A percentile compares a stretch with the other conserved stretches of the same genome.
phyloP scores from a whole-genome alignment of 108 stramenopile genomes.

The Fistulifera pelliculosa region DNA sequence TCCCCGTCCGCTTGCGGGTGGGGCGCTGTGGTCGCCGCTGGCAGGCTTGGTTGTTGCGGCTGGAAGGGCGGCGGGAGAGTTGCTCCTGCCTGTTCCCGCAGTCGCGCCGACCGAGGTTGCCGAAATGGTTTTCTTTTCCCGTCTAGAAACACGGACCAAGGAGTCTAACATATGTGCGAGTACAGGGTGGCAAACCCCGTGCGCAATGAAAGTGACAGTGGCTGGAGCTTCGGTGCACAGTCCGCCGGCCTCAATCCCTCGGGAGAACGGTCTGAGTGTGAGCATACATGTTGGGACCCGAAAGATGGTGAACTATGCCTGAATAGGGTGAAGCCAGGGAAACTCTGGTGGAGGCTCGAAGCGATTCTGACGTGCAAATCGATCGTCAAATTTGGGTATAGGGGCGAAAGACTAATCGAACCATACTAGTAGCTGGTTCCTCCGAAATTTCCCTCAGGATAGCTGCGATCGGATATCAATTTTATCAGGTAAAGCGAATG shows the following conservation, averaged over 20 bases:
- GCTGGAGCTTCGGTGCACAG: conserved; percentile 56
- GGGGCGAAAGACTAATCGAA: conserved; percentile 98
- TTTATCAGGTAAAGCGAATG: conserved; percentile 98
- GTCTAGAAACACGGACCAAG: conserved; percentile 92
- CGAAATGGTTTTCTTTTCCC: conserved; percentile 79
- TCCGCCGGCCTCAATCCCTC: conserved; percentile 83
- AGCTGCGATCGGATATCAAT: conserved; percentile 80
- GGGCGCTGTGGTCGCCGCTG: conserved; percentile 57
- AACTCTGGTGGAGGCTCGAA: conserved; percentile 94
- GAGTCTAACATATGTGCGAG: conserved; percentile 88
- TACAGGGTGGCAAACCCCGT: conserved; percentile 84
- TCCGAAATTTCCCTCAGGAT: conserved; percentile 97
- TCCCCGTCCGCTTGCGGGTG: conserved; percentile 40
- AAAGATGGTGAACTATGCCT: conserved; percentile 97
- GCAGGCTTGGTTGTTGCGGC: conserved; percentile 35
- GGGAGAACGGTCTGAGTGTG: conserved; percentile 89
- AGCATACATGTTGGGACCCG: conserved; percentile 91
- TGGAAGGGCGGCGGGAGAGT: conserved; percentile 3
- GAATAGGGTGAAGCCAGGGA: conserved; percentile 93
- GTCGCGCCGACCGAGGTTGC: conserved; percentile 28
- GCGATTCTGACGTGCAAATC: conserved; percentile 94
- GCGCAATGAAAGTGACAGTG: conserved; percentile 90
- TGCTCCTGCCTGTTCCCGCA: conserved; percentile 28
- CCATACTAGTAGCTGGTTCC: conserved; percentile 97
- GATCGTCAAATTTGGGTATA: conserved; percentile 95